Evolutionary conservation across 371 early-diverging fungal species (phyloP), one percentile per base, ranked within the genome.

Genomic region (Saksenaea oblongispora): DNA sequence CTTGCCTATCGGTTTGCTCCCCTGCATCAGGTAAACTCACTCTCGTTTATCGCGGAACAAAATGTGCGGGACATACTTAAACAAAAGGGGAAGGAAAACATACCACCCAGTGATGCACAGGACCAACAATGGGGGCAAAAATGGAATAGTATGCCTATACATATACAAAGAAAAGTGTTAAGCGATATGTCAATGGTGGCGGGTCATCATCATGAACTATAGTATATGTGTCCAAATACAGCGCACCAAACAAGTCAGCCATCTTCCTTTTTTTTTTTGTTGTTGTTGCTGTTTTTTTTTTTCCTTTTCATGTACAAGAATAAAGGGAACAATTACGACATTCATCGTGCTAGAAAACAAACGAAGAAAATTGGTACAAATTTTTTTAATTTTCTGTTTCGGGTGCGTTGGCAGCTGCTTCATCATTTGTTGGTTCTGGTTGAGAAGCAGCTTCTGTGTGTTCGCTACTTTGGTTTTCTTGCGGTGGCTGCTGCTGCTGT

Each of bases 1-100:
- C 59, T 86, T 24, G 77, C 74, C 24, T 86, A 82, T 42, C 77
- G 80, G 47, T 71, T 86, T 56, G 39, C 39, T 39, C 28, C 41
- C 3, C 55, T 56, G 13, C 54, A 54, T 1, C 17, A 18, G 4
- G 61, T 68, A 11, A 39, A 34, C 34, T 42, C 56, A 8, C 51
- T 72, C 14, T 35, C 63, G 17, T 61, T 55, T 18, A 36, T 65
- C 9, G 61, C 72, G 5, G 63, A 63, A 8, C 27, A 57, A 1
- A 60, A 72, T 34, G 56, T 58, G 14, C 59, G 61, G 34, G 54
- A 54, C 22, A 27, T 63, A 18, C 36, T 72, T 24, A 68, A 62
- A 55, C 58, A 58, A 11, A 1, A 11, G 10, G 11, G 1, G 11
- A n/a, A 11, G 11, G 27, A 56, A 56, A 10, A 17, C 28, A 24